A percentile compares a stretch with the other conserved stretches of the same genome.
phyloP scores from a whole-genome alignment of 345 rosid species.

The Rhizophora apiculata region DNA sequence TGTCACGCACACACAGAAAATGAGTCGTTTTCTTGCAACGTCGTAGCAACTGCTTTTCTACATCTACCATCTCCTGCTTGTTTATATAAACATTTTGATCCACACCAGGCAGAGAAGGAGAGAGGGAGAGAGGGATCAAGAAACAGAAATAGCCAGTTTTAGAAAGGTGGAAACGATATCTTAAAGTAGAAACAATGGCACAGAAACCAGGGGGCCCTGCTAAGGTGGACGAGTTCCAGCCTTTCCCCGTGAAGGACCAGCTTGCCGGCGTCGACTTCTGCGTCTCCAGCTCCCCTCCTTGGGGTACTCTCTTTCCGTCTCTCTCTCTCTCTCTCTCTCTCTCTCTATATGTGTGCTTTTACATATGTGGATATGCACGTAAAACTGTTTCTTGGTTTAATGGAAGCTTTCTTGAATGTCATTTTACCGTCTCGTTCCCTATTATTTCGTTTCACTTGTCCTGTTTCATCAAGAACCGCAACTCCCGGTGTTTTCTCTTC shows the following conservation, averaged over 20 bases:
- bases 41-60: not conserved
- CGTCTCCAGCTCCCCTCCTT: conserved; percentile 69
- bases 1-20: no score
- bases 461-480: not conserved
- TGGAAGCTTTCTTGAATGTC: no score
- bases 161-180: no score
- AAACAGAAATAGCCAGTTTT: no score
- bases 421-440: not conserved
- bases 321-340: not conserved
- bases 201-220: conserved; percentile 23
- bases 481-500: not conserved
- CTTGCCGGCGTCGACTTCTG: conserved; percentile 81
- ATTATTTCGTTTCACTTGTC: not conserved
- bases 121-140: not conserved
- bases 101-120: not conserved
- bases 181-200: not conserved
- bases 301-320: conserved; percentile 48
- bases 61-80: not conserved
- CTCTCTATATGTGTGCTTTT: not conserved
- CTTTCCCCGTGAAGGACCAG: conserved; percentile 80
- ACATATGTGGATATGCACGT: no score
- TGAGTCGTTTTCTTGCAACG: not conserved
- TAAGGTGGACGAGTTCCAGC: conserved; percentile 61
- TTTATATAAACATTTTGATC: not conserved
- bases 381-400: no score